Evolutionary conservation across 345 rosid species (phyloP).

Genomic region (Rubroshorea leprosula): DNA sequence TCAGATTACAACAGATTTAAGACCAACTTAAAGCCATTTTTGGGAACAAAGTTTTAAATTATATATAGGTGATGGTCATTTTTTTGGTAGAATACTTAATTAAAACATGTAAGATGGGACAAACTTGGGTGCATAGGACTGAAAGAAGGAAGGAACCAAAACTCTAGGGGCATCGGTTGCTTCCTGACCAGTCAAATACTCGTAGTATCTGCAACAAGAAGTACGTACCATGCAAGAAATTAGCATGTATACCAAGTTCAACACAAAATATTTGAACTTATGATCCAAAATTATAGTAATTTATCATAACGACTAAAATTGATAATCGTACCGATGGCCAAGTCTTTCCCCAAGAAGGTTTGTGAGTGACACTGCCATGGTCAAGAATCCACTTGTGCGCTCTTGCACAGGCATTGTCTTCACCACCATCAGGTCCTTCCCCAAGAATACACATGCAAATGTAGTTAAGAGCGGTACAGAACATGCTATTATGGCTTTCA

Average conservation of each 20-base stretch:
- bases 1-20: too few species aligned
- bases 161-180: slow-evolving; percentile 68
- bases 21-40: too few species aligned
- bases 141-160: slow-evolving; percentile 54
- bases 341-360: slow-evolving; percentile 53
- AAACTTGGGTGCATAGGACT: slow-evolving; percentile 54
- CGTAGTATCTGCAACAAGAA: slow-evolving; percentile 29
- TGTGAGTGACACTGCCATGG: slow-evolving; percentile 34
- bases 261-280: too few species aligned
- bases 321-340: slow-evolving; percentile 38
- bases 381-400: slow-evolving; percentile 44
- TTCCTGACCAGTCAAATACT: slow-evolving; percentile 50
- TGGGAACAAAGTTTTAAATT: too few species aligned
- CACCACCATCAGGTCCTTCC: too few species aligned
- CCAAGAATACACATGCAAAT: too few species aligned
- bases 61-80: too few species aligned
- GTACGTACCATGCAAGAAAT: neutral
- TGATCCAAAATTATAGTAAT: too few species aligned
- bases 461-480: slow-evolving; percentile 32
- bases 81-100: too few species aligned
- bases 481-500: slow-evolving; percentile 51
- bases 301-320: too few species aligned
- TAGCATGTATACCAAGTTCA: too few species aligned
- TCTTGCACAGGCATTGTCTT: slow-evolving; percentile 36
- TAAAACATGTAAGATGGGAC: neutral